Evolutionary conservation across 495 filamentous ascomycete species (phyloP).

Genomic region (Xylaria curta): DNA sequence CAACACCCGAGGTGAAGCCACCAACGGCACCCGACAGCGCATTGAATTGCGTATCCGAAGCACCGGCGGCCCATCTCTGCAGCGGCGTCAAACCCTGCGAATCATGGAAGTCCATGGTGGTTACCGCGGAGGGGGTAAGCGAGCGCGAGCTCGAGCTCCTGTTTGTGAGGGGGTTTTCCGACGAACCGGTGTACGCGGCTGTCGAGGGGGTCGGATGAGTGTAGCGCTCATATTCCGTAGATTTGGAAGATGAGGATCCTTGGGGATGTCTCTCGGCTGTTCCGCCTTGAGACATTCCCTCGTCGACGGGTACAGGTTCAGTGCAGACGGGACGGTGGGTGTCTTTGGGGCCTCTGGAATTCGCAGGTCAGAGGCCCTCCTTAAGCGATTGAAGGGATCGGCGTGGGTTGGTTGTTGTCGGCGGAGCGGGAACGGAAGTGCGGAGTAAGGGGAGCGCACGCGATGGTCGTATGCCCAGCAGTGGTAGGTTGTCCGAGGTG

Average conservation of each 20-base stretch:
- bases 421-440: constrained; percentile 29
- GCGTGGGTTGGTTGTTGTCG: constrained; percentile 19
- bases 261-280: constrained; percentile 42
- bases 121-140: constrained; percentile 31
- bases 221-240: constrained; percentile 52
- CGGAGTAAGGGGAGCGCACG: constrained; percentile 12
- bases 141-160: constrained; percentile 26
- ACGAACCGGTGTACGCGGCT: constrained; percentile 34
- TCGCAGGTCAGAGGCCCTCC: constrained; percentile 38
- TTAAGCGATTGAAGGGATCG: constrained; percentile 25
- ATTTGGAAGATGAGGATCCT: constrained; percentile 40
- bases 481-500: constrained; percentile 21
- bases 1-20: constrained; percentile 88
- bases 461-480: constrained; percentile 8
- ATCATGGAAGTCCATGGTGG: constrained; percentile 44
- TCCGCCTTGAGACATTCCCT: constrained; percentile 57
- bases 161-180: constrained; percentile 31
- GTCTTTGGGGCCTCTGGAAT: constrained; percentile 33
- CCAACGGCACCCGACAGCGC: constrained; percentile 84
- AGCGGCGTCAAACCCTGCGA: constrained; percentile 56
- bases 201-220: constrained; percentile 37
- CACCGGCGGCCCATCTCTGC: constrained; percentile 59
- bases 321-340: constrained; percentile 32
- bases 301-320: constrained; percentile 4
- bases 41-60: constrained; percentile 59